phyloP scores from a whole-genome alignment of 768 basidiomycete species.

The Tulasnella sp. region DNA sequence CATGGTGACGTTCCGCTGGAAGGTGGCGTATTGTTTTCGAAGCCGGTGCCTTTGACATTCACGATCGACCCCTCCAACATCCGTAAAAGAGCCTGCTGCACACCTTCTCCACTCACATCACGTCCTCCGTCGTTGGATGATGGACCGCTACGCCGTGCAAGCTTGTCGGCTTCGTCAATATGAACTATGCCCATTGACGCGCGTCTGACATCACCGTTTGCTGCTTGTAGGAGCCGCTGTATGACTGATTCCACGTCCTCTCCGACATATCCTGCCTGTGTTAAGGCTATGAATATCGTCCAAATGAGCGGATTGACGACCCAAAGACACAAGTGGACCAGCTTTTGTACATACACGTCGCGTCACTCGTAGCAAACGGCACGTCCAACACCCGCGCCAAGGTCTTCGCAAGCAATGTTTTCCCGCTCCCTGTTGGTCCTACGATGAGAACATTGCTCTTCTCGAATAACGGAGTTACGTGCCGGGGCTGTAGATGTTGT shows the following conservation, averaged over 20 bases:
- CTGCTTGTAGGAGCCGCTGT: conserved; percentile 81
- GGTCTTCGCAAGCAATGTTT: conserved; percentile 83
- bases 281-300: conserved; percentile 45
- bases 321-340: neutral
- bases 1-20: neutral
- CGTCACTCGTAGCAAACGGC: conserved; percentile 88
- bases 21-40: conserved; percentile 4
- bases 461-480: conserved; percentile 55
- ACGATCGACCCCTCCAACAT: conserved; percentile 91
- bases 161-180: conserved; percentile 94
- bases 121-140: conserved; percentile 38
- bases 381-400: conserved; percentile 87
- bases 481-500: conserved; percentile 28
- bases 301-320: neutral
- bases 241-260: conserved; percentile 94
- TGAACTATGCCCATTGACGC: conserved; percentile 92
- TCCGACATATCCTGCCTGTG: conserved; percentile 78
- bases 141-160: conserved; percentile 39
- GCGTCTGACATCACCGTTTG: conserved; percentile 76
- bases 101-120: conserved; percentile 93
- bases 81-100: conserved; percentile 83
- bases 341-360: conserved; percentile 38
- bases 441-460: conserved; percentile 94
- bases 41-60: conserved; percentile 54
- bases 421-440: conserved; percentile 84